Percentiles rank a stretch among this genome's conserved stretches.
These are phyloP conservation scores for Heterobasidion parviporum DNA, from an alignment of 1,284 basidiomycete genomes.

Conservation along the genomic window DNA sequence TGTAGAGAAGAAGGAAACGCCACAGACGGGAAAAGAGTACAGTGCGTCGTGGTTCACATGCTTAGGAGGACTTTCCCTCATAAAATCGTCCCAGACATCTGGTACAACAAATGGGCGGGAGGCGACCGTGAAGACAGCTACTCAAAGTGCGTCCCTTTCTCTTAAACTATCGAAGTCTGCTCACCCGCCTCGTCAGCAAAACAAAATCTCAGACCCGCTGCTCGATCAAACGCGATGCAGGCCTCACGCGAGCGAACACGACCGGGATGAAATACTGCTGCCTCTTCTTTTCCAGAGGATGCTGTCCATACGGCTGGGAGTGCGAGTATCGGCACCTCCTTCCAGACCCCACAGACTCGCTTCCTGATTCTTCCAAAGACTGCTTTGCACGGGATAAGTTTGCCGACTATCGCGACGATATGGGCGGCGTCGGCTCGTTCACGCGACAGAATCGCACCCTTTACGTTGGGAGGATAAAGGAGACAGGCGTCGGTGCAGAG, in stretches of 20 bases:
- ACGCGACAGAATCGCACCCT: constrained; percentile 90
- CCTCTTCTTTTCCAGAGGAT: constrained; percentile 93
- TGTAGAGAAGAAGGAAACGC: constrained; percentile 80
- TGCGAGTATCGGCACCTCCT: constrained; percentile 92
- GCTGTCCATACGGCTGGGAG: constrained; percentile 96
- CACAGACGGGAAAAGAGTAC: constrained; percentile 92
- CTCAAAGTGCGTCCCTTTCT: constrained; percentile 64
- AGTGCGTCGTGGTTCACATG: constrained; percentile 45
- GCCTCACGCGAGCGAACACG: constrained; percentile 89
- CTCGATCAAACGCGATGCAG: constrained; percentile 82
- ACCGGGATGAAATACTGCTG: constrained; percentile 90
- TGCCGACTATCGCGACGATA: constrained; percentile 95
- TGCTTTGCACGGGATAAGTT: constrained; percentile 98
- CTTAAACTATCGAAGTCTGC: background rate
- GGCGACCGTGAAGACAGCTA: constrained; percentile 92
- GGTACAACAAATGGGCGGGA: constrained; percentile 99
- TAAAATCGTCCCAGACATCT: constrained; percentile 61
- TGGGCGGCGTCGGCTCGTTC: constrained; percentile 98
- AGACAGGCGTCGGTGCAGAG: constrained; percentile 80
- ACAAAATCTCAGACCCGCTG: constrained; percentile 88
- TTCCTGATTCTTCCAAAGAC: constrained; percentile 91
- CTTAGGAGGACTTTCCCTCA: background rate
- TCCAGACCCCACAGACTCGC: constrained; percentile 58
- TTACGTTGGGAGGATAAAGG: constrained; percentile 92
- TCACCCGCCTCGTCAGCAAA: constrained; percentile 53